Evolutionary conservation across 1,284 basidiomycete species (phyloP), one percentile per base, ranked within the genome.

Genomic region (Sporisorium scitamineum): DNA sequence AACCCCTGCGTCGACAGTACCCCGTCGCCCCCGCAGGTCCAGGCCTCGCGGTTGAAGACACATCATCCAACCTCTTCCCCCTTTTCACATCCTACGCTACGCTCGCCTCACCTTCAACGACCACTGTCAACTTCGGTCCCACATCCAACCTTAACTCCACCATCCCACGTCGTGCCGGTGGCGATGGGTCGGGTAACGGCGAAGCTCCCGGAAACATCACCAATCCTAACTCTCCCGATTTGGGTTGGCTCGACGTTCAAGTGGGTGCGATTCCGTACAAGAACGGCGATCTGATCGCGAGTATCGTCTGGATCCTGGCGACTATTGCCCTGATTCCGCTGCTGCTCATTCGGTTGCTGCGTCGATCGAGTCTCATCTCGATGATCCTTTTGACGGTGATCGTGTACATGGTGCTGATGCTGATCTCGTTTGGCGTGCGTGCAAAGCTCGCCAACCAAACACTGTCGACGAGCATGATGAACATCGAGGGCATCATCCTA

Each of bases 221-320:
- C 64, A 79, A 79, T 37, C 67, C 68, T 24, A 62, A 79, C 52
- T 63, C 63, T 11, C 78, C 78, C 47, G 70, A 79, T 41, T 42
- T 79, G 7, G 75, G 75, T 8, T 79, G 78, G 78, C 59, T 79
- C 32, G 78, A 79, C 47, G 53, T 68, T 4, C 68, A 78, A 34
- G 64, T 79, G 27, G 75, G 78, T 26, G 71, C 47, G 0, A 69
- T 79, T 2, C 75, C 78, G 3, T 79, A 75, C 58, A 79, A 78
- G 61, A 78, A 78, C 53, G 78, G 78, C 5, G 78, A 79, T 42
- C 61, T 79, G 29, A 77, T 77, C 47, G 70, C 78, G 10, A 54
- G 45, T 16, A 74, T 78, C 37, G 71, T 79, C 0, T 79, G 75
- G 75, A 61, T 79, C 14, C 54, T 79, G 9, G 77, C 70, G 9